Conservation (phyloP, 2,329 filamentous ascomycete genomes). For the Ceratocystis variospora region DNA sequence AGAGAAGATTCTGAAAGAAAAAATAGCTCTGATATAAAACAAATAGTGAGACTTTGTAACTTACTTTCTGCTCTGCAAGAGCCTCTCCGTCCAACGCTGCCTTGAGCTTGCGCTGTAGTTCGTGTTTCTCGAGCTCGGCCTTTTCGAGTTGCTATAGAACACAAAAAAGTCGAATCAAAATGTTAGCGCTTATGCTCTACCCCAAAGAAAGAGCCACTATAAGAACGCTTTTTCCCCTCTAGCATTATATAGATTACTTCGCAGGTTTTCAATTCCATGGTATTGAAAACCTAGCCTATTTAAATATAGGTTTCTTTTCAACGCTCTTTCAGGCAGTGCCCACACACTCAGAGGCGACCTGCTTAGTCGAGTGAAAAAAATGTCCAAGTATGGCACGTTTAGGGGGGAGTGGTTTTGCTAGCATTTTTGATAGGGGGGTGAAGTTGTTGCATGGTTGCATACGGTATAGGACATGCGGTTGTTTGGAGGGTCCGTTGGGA, state of each 20-base stretch:
- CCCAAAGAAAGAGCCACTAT: background rate
- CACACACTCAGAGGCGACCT: constrained; percentile 17
- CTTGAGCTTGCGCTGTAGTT: constrained; percentile 42
- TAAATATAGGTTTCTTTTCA: background rate
- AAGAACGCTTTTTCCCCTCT: background rate
- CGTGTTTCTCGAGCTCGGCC: constrained; percentile 42
- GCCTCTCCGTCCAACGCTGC: constrained; percentile 37
- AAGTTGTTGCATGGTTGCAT: constrained; percentile 13
- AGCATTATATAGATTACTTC: background rate
- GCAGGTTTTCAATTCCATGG: background rate
- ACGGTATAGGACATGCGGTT: constrained; percentile 6
- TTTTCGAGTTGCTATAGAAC: constrained; percentile 43
- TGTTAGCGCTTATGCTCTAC: constrained; percentile 2
- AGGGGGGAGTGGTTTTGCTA: background rate
- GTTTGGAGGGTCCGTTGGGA: background rate
- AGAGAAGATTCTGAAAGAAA: background rate
- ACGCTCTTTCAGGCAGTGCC: background rate
- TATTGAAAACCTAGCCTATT: background rate
- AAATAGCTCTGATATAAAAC: constrained; percentile 5
- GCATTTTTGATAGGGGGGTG: constrained; percentile 3
- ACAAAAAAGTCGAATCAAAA: constrained; percentile 9
- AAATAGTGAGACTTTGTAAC: constrained; percentile 22
- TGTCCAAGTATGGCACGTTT: constrained; percentile 7
- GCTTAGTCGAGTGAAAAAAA: constrained; percentile 15
- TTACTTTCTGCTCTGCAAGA: constrained; percentile 40